These are phyloP conservation scores for Sporothrix euskadiensis DNA, from an alignment of 2,329 filamentous ascomycete genomes.

Conservation along the genomic window DNA sequence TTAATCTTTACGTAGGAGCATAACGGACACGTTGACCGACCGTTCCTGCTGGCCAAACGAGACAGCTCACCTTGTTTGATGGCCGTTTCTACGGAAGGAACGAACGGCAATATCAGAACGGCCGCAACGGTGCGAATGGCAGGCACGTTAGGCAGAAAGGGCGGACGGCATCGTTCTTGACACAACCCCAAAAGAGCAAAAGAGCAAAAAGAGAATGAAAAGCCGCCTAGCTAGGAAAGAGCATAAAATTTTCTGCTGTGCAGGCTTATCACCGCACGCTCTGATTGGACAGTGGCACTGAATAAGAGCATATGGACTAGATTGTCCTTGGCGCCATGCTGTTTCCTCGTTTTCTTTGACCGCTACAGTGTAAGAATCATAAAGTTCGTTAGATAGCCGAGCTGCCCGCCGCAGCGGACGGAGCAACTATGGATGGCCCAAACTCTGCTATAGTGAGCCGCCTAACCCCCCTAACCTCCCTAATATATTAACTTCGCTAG, in stretches of 20 bases:
- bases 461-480: neutral
- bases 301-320: conserved; percentile 8
- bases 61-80: neutral
- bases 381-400: neutral
- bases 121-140: neutral
- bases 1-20: neutral
- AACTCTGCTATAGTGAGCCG: neutral
- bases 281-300: conserved; percentile 23
- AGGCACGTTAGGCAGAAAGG: conserved; percentile 11
- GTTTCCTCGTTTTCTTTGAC: neutral
- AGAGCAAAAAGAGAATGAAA: neutral
- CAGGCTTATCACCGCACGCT: conserved; percentile 9
- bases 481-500: neutral
- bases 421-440: neutral
- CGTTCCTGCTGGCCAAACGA: neutral
- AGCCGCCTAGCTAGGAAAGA: neutral
- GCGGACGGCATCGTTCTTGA: neutral
- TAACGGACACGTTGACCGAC: neutral
- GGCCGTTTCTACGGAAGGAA: neutral
- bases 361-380: neutral
- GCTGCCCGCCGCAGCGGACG: conserved; percentile 1
- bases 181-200: neutral
- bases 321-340: neutral
- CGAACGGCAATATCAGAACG: neutral
- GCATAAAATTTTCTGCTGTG: conserved; percentile 13